A percentile compares a stretch with the other conserved stretches of the same genome.
These are phyloP conservation scores for Nowakowskiella sp. DNA, from an alignment of 192 early-diverging fungal genomes.

Conservation along the genomic window DNA sequence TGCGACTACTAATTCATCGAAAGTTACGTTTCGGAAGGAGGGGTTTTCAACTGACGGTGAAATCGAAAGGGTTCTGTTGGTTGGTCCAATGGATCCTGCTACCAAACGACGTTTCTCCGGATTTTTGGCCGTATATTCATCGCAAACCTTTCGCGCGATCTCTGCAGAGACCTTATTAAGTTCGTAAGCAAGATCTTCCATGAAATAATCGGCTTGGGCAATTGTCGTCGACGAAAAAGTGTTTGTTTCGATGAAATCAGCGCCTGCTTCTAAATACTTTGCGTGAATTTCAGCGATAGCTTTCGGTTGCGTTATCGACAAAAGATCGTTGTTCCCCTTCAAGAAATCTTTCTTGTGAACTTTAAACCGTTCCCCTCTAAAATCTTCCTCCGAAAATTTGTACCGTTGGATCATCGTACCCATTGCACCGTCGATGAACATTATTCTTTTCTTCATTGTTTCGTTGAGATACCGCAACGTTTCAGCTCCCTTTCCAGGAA, in stretches of 20 bases:
- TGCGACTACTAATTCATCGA: constrained; percentile 87
- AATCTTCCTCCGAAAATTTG: constrained; percentile 73
- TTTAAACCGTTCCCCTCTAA: constrained; percentile 79
- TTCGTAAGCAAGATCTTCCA: constrained; percentile 80
- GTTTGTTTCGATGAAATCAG: constrained; percentile 94
- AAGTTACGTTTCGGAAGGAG: constrained; percentile 86
- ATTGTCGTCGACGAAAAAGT: constrained; percentile 90
- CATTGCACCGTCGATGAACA: constrained; percentile 98
- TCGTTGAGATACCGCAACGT: constrained; percentile 60
- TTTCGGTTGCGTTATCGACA: constrained; percentile 84
- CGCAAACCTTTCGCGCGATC: constrained; percentile 77
- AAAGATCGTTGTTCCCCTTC: constrained; percentile 93
- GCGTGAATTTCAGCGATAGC: constrained; percentile 84
- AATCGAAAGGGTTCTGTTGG: constrained; percentile 92
- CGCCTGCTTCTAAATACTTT: constrained; percentile 81
- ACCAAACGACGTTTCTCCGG: constrained; percentile 86
- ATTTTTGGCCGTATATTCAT: constrained; percentile 63
- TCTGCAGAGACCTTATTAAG: constrained; percentile 81
- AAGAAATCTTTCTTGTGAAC: constrained; percentile 72
- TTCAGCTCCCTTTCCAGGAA: constrained; percentile 36
- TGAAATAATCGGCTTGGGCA: constrained; percentile 85
- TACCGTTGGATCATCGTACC: constrained; percentile 85
- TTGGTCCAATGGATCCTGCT: constrained; percentile 65
- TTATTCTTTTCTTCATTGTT: constrained; percentile 75
- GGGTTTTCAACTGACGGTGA: constrained; percentile 97